Evolutionary conservation across 495 filamentous ascomycete species (phyloP), one percentile per base, ranked within the genome.

Genomic region (Aspergillus nanangensis): DNA sequence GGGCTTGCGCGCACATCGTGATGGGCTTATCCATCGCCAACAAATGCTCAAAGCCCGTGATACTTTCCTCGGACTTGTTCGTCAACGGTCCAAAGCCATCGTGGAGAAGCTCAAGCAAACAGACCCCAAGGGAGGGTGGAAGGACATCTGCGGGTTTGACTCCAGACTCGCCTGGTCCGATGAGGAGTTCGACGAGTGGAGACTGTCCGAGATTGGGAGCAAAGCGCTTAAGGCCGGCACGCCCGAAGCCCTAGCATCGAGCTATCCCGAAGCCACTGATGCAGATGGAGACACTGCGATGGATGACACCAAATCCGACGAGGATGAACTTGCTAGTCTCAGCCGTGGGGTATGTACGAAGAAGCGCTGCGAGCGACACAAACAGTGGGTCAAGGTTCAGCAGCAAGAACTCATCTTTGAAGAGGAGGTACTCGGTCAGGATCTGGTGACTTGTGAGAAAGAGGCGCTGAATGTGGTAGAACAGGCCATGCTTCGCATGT

Each of bases 81-180:
- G 67, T 7, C 64, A 66, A 13, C 63, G 72, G 22, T 57, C 67
- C 27, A 77, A 75, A 48, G 52, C 46, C 18, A 51, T 77, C 4
- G 62, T 76, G 0, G 73, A 75, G 15, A 61, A 63, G 17, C 25
- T 77, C 34, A 76, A 75, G 56, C 61, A 72, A 41, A 63, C 60
- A 17, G 74, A 77, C 3, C 73, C 69, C 2, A 73, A 75, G 37
- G 68, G 69, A n/a, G 69, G 71, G 37, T 75, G 69, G 71, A 85
- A 85, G 55, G 75, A 80, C 45, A 75, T 83, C 39, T 87, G 84
- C 51, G 83, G 84, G 15, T 86, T 80, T 49, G 82, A 86, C 56
- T 58, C 71, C 13, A 66, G 82, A 20, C 63, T 86, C 3, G 62
- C 76, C 2, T 81, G 82, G 78, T 74, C 73, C 11, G 79, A 84